Percentiles rank a stretch among this genome's conserved stretches.
phyloP scores from a whole-genome alignment of 108 stramenopile species.

The Chaetoceros muelleri region DNA sequence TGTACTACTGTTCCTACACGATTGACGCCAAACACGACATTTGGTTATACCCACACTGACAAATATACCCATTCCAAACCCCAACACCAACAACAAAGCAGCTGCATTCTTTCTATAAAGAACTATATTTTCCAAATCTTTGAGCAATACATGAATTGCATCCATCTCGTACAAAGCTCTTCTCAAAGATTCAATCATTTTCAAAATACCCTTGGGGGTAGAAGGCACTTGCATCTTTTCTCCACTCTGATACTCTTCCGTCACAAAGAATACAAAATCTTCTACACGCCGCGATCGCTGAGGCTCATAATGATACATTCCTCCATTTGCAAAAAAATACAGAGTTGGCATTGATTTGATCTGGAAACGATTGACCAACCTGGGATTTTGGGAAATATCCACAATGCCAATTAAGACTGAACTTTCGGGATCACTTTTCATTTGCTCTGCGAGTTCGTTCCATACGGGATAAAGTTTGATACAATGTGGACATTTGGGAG shows the following conservation, averaged over 20 bases:
- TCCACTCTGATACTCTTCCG: neutral
- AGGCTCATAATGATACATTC: slow-evolving; percentile 22
- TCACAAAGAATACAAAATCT: neutral
- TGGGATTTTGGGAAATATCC: slow-evolving; percentile 21
- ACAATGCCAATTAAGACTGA: slow-evolving; percentile 35
- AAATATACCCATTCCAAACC: slow-evolving; percentile 22
- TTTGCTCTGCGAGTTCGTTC: neutral
- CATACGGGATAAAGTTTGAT: neutral
- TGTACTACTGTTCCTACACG: too few species aligned
- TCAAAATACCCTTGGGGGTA: neutral
- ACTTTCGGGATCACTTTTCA: neutral
- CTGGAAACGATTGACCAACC: slow-evolving; percentile 23
- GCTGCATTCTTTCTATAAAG: slow-evolving; percentile 42
- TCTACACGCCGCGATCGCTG: neutral
- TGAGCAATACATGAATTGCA: slow-evolving; percentile 6
- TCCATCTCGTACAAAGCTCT: neutral
- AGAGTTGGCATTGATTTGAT: slow-evolving; percentile 26
- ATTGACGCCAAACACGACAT: too few species aligned
- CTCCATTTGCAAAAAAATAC: slow-evolving; percentile 34
- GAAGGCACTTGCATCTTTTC: neutral
- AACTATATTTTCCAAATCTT: slow-evolving; percentile 45
- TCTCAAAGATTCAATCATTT: neutral
- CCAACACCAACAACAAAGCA: slow-evolving; percentile 24
- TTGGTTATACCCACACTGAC: too few species aligned
- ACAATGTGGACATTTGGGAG: neutral